Percentiles rank a stretch among this genome's conserved stretches.
Conservation (phyloP, 1,284 basidiomycete genomes). For the Coniferiporia sulphurascens region DNA sequence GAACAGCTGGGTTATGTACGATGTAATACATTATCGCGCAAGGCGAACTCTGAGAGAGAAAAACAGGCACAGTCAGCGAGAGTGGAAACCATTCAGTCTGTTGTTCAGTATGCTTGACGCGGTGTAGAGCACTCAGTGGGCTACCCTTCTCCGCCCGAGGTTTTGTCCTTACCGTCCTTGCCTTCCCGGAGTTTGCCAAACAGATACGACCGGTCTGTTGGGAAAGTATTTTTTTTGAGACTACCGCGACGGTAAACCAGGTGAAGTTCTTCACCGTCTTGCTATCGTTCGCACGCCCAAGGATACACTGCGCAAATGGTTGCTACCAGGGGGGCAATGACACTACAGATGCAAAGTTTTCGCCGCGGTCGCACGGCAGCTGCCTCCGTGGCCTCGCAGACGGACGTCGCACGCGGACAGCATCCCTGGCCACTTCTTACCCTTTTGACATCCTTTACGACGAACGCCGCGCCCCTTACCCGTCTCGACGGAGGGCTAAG, state of each 20-base stretch:
- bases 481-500: constrained; percentile 73
- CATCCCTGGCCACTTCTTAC: constrained; percentile 53
- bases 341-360: constrained; percentile 81
- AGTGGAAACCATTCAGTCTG: neutral
- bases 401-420: neutral
- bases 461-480: constrained; percentile 74
- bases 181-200: constrained; percentile 27
- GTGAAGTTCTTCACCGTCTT: constrained; percentile 11
- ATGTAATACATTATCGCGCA: constrained; percentile 86
- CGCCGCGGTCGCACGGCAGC: constrained; percentile 82
- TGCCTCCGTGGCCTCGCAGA: constrained; percentile 22
- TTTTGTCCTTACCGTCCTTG: constrained; percentile 32
- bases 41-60: constrained; percentile 52
- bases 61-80: neutral
- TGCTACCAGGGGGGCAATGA: constrained; percentile 51
- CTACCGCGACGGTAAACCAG: constrained; percentile 62
- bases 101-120: constrained; percentile 35
- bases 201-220: constrained; percentile 11
- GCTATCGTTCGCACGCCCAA: constrained; percentile 56
- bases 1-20: constrained; percentile 48
- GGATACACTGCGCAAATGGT: neutral
- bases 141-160: constrained; percentile 32
- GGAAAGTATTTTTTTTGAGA: constrained; percentile 15
- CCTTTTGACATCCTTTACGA: constrained; percentile 41
- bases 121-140: constrained; percentile 48